phyloP scores from a whole-genome alignment of 306 rosid species.

The Geum urbanum region DNA sequence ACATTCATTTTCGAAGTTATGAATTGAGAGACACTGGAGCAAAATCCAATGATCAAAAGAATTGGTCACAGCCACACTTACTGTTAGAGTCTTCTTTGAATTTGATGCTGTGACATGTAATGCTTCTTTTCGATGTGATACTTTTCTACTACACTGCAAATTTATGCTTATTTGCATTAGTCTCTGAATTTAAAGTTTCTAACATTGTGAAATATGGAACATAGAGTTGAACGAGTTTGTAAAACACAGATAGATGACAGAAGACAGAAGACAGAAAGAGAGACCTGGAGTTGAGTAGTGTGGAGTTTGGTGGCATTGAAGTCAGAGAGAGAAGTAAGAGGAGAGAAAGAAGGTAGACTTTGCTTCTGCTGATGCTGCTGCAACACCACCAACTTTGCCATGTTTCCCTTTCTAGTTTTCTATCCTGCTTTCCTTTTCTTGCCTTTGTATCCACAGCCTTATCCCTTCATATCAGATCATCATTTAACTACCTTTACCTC shows the following conservation, averaged over 20 bases:
- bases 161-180: neutral
- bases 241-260: slow-evolving; percentile 5
- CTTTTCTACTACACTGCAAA: slow-evolving; percentile 51
- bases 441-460: slow-evolving; percentile 15
- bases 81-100: slow-evolving; percentile 56
- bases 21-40: neutral
- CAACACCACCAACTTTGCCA: slow-evolving; percentile 64
- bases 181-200: neutral
- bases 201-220: neutral
- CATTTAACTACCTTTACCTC: neutral
- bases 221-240: neutral
- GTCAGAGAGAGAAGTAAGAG: slow-evolving; percentile 61
- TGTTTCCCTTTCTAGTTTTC: slow-evolving; percentile 19
- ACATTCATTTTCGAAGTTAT: neutral
- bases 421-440: slow-evolving; percentile 4
- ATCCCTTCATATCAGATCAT: neutral
- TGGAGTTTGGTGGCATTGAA: slow-evolving; percentile 53
- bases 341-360: slow-evolving; percentile 49
- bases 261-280: slow-evolving; percentile 24
- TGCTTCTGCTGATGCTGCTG: slow-evolving; percentile 61
- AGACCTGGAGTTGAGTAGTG: slow-evolving; percentile 63
- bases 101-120: slow-evolving; percentile 56
- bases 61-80: slow-evolving; percentile 41
- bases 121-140: slow-evolving; percentile 51
- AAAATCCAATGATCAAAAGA: neutral